Conservation (phyloP, 2,329 filamentous ascomycete genomes). For the Botryotinia calthae region DNA sequence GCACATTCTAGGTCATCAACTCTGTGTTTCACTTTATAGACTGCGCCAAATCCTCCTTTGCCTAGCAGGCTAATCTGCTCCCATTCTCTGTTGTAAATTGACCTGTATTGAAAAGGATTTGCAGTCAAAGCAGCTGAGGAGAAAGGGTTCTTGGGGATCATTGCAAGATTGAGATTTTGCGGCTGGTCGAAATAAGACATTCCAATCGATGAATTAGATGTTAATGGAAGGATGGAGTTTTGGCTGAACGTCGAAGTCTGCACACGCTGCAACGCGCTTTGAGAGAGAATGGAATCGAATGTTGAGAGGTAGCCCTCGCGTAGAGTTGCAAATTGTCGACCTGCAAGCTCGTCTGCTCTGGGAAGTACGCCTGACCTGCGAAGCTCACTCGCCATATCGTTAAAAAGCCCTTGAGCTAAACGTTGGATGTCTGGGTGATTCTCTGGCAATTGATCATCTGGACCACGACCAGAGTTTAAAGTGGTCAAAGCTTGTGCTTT, state of each 20-base stretch:
- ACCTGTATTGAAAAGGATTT: slow-evolving; percentile 17
- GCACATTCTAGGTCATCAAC: slow-evolving; percentile 63
- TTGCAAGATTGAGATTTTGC: background rate
- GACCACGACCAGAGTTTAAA: slow-evolving; percentile 30
- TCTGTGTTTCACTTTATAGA: slow-evolving; percentile 59
- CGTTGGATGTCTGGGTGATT: slow-evolving; percentile 32
- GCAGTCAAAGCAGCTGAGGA: slow-evolving; percentile 15
- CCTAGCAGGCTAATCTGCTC: slow-evolving; percentile 54
- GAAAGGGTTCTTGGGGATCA: slow-evolving; percentile 17
- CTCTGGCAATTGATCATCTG: slow-evolving; percentile 29
- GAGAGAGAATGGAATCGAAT: slow-evolving; percentile 33
- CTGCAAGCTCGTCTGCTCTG: slow-evolving; percentile 25
- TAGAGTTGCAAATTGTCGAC: slow-evolving; percentile 25
- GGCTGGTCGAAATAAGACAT: slow-evolving; percentile 19
- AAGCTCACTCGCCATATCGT: slow-evolving; percentile 29
- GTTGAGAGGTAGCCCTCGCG: slow-evolving; percentile 29
- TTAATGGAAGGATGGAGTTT: background rate
- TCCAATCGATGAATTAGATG: background rate
- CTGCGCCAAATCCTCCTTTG: slow-evolving; percentile 63
- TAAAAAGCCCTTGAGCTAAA: slow-evolving; percentile 31
- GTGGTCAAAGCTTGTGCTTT: slow-evolving; percentile 32
- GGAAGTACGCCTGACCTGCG: slow-evolving; percentile 33
- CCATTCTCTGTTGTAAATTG: slow-evolving; percentile 18
- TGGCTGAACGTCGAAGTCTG: background rate
- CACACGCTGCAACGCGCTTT: slow-evolving; percentile 26